Base-by-base conservation (phyloP, 805 yeast species). In the Myxozyma monticola region DNA sequence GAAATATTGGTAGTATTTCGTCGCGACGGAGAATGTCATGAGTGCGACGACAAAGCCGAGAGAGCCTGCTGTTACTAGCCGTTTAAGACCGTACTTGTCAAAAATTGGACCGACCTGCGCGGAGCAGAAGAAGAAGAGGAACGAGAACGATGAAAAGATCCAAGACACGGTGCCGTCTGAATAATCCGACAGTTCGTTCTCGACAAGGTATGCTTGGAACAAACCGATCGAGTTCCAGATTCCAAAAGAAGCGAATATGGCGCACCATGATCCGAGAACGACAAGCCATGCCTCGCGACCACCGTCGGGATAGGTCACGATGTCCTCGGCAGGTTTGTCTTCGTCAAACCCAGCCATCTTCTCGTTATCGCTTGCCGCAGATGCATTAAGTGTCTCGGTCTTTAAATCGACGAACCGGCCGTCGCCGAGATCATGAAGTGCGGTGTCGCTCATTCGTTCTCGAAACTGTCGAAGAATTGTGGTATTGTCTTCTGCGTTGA, bases 201-300 rank as follows among this genome's bases (percentile, higher is more conserved):
- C 65, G 2, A 78, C 68, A 1, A 84, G 74, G 63, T 80, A 83
- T 0, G 86, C 78, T 65, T 84, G 86, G 34, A 84, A 72, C 0
- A 82, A 84, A 46, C 89, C 88, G 10, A 78, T 26, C 25, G 60
- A 45, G 62, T 84, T 85, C 66, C 82, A 72, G 25, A 85, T 57
- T 1, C 95, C 95, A 62, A 84, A 78, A 2, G 78, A 72, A 37
- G 78, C 76, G 4, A 78, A 63, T 53, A 80, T 67, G 2, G 87
- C 86, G 30, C 79, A 65, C 60, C 80, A 78, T 0, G 83, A 74
- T 2, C 84, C 85, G n/a, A 77, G 51, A 2, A 77, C 65, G 0
- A 80, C 80, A 3, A 74, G 71, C 64, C 82, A 69, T 71, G 85
- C 83, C 14, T 75, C 76, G 40, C 60, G 61, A 1, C 84, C 81